A percentile compares a stretch with the other conserved stretches of the same genome.
phyloP scores from a whole-genome alignment of 1,284 basidiomycete genomes.

The Porodaedalea pini region DNA sequence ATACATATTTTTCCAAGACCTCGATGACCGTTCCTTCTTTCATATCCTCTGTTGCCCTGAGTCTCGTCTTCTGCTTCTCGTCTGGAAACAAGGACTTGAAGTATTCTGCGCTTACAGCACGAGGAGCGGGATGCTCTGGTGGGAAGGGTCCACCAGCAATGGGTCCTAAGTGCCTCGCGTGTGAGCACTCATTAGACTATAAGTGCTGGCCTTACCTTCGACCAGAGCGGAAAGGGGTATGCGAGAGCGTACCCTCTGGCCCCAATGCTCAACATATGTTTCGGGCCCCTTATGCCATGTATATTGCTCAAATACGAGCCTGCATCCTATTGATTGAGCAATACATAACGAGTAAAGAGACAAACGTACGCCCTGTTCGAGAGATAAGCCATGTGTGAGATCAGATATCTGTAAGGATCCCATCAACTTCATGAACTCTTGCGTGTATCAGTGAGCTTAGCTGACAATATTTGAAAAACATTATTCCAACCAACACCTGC shows the following conservation, averaged over 20 bases:
- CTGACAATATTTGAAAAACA: conserved; percentile 50
- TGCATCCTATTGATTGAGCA: conserved; percentile 20
- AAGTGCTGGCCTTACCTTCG: conserved; percentile 27
- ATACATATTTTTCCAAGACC: conserved; percentile 38
- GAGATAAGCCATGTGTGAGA: conserved; percentile 45
- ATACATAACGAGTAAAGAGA: background rate
- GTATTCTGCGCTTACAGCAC: no score
- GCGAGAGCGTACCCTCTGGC: conserved; percentile 38
- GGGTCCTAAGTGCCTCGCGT: conserved; percentile 29
- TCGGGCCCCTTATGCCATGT: conserved; percentile 35
- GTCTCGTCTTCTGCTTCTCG: conserved; percentile 31
- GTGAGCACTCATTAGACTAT: no score
- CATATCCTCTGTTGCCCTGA: conserved; percentile 26
- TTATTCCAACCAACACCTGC: conserved; percentile 57
- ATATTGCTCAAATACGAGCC: conserved; percentile 43
- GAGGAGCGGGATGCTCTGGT: conserved; percentile 31
- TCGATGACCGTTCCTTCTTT: conserved; percentile 26
- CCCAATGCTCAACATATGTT: conserved; percentile 34
- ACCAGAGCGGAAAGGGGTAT: conserved; percentile 43
- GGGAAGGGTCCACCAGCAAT: conserved; percentile 35
- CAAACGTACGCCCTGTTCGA: conserved; percentile 44
- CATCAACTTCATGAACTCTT: no score
- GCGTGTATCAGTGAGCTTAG: background rate
- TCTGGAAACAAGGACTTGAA: conserved; percentile 41
- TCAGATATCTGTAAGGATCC: conserved; percentile 20